Base-by-base conservation (phyloP, 2,329 filamentous ascomycete species). In the Talaromyces pinophilus region DNA sequence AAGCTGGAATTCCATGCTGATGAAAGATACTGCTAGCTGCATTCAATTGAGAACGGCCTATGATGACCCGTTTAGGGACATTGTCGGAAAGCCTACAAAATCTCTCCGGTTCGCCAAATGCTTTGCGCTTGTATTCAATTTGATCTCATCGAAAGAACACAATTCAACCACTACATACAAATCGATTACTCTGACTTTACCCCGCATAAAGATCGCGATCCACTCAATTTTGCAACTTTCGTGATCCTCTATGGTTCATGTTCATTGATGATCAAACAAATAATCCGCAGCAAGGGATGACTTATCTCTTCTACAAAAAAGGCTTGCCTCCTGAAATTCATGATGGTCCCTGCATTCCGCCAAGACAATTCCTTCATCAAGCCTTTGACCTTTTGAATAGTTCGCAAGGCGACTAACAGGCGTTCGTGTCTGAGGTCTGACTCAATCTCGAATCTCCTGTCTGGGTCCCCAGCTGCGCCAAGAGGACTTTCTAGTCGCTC, bases 331-430 rank as follows among this genome's bases (percentile, higher is more conserved):
- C 59, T 44, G 42, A 63, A 52, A 19, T 48, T 28, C 35, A 52
- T 55, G 54, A 48, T 19, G 33, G 65, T 60, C 48, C 60, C 65
- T 67, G 65, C 65, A 59, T 67, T 63, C 60, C 65, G 60, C 64
- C 59, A 66, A 66, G 64, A 66, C 42, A 57, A 59, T 62, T 33
- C 30, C 48, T 62, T 25, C 35, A 48, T 40, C 40, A 19, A 48
- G 19, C 57, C 59, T 46, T 66, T 59, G 35, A 17, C 15, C 52
- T 57, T 35, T 35, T 22, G 30, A 40, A 40, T 57, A 15, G 30
- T 25, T 57, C n/a, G 33, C 54, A 57, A 57, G 54, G 33, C 19
- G 54, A 57, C 33, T 40, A 57, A 62, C 40, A 42, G 50, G 64
- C 48, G 50, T 65, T 65, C 63, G 44, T n/a, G 55, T 65, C 48